Conservation (phyloP, 495 filamentous ascomycete genomes). For the Tuber melanosporum region DNA sequence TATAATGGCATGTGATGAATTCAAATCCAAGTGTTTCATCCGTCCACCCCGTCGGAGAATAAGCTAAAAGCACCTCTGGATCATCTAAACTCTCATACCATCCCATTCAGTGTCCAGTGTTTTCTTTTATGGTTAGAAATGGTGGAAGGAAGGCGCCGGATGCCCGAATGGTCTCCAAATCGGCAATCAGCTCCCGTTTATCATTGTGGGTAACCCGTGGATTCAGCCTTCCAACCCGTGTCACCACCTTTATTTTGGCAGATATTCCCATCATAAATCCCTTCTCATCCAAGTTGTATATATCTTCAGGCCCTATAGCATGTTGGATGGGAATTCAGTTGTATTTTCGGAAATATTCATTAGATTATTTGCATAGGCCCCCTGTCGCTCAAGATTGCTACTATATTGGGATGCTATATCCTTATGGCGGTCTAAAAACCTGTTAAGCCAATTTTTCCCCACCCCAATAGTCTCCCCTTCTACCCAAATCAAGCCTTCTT, state of each 20-base stretch:
- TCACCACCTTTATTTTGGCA: slow-evolving; percentile 6
- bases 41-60: too few relatives aligned
- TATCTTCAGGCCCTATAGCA: too few relatives aligned
- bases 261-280: not conserved
- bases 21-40: too few relatives aligned
- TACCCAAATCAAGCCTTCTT: too few relatives aligned
- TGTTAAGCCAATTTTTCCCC: slow-evolving; percentile 1
- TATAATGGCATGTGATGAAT: too few relatives aligned
- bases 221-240: not conserved
- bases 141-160: slow-evolving; percentile 7
- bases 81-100: too few relatives aligned
- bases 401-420: not conserved
- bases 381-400: not conserved
- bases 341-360: slow-evolving; percentile 4
- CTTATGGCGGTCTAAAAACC: slow-evolving; percentile 5
- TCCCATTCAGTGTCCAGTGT: too few relatives aligned
- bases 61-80: too few relatives aligned
- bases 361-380: slow-evolving; percentile 1
- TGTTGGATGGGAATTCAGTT: too few relatives aligned
- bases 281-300: not conserved
- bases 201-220: not conserved
- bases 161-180: slow-evolving; percentile 11
- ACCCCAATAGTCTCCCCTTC: not conserved
- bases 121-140: too few relatives aligned
- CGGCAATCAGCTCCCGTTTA: slow-evolving; percentile 12